Percentiles rank a stretch among this genome's conserved stretches.
Conservation (phyloP, 2,329 filamentous ascomycete genomes). For the Alternaria ventricosa region DNA sequence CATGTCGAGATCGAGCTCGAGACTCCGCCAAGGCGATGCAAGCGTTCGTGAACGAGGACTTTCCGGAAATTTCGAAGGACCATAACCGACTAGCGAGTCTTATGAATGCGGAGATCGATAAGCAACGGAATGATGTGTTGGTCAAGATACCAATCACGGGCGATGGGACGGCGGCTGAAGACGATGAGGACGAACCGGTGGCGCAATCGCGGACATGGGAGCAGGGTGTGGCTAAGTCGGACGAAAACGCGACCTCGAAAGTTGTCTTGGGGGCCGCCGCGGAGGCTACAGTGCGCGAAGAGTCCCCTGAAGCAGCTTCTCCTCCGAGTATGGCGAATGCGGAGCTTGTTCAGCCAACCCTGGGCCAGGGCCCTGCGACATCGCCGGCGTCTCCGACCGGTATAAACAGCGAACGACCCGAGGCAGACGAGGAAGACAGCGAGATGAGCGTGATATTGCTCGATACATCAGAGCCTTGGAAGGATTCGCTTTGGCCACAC, state of each 20-base stretch:
- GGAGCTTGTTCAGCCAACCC: neutral
- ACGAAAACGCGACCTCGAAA: neutral
- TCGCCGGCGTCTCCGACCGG: neutral
- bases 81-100: neutral
- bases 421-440: neutral
- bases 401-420: neutral
- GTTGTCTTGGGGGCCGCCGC: accelerated
- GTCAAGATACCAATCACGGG: neutral
- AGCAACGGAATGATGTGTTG: neutral
- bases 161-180: neutral
- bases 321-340: neutral
- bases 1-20: neutral
- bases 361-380: too few species aligned
- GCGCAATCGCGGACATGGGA: neutral
- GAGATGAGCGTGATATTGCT: neutral
- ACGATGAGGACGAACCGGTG: neutral
- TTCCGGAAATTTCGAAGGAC: neutral
- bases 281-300: neutral
- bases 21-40: neutral
- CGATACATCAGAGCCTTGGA: neutral
- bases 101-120: neutral
- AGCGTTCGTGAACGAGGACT: neutral
- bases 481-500: neutral
- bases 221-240: neutral
- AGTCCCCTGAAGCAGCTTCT: neutral